These are phyloP conservation scores for Syzygium aqueum DNA, from an alignment of 345 rosid species.

Conservation along the genomic window DNA sequence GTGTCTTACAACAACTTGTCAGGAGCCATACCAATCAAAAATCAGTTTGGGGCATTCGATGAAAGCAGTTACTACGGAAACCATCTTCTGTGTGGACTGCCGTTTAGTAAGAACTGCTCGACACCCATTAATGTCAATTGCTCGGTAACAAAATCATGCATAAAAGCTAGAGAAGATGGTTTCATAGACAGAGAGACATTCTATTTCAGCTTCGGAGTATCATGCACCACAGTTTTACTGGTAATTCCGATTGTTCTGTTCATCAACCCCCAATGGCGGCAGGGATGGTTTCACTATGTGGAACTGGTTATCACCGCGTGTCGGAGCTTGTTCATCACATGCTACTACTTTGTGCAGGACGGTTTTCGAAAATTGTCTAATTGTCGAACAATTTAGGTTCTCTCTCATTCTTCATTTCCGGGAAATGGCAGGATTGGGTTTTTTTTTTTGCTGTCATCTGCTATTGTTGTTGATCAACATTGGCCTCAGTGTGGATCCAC, in stretches of 20 bases:
- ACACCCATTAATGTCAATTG: rapidly evolving
- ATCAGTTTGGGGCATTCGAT: neutral
- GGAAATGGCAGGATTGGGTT: no score
- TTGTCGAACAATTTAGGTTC: neutral
- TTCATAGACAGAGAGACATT: rapidly evolving
- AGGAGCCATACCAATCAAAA: neutral
- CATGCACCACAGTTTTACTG: rapidly evolving
- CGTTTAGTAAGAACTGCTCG: rapidly evolving
- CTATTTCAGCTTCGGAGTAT: neutral
- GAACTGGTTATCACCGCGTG: neutral
- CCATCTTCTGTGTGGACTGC: neutral
- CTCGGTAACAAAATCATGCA: neutral
- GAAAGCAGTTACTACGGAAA: neutral
- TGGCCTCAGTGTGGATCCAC: no score
- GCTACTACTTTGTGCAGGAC: neutral
- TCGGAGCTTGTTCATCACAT: neutral
- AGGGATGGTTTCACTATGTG: neutral
- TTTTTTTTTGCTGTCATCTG: no score
- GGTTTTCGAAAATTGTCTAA: neutral
- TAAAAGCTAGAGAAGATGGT: rapidly evolving
- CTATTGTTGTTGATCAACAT: no score
- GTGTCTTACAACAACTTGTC: neutral
- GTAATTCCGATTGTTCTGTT: rapidly evolving
- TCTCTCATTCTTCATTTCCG: neutral
- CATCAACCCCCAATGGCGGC: neutral